Evolutionary conservation across 192 early-diverging fungal species (phyloP).

Genomic region (Backusella luteola): DNA sequence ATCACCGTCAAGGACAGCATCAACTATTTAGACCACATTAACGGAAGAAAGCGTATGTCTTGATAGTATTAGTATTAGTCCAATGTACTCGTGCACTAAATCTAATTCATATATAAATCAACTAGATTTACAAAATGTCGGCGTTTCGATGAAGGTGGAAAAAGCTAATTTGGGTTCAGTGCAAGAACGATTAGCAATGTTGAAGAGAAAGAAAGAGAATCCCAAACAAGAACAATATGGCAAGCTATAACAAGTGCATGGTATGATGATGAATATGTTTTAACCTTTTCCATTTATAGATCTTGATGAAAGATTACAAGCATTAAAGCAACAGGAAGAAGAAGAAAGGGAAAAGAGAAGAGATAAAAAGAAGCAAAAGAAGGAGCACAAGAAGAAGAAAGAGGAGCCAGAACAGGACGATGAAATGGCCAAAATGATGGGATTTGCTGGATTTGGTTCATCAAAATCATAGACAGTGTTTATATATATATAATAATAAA

Average conservation of each 20-base stretch:
- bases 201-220: conserved; percentile 70
- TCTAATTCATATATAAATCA: no score
- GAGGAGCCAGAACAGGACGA: conserved; percentile 44
- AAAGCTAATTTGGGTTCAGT: conserved; percentile 77
- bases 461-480: conserved; percentile 36
- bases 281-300: conserved; percentile 37
- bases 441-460: conserved; percentile 55
- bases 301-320: conserved; percentile 67
- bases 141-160: conserved; percentile 82
- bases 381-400: conserved; percentile 42
- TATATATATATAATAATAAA: no score
- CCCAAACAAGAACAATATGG: conserved; percentile 54
- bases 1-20: conserved; percentile 87
- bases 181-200: conserved; percentile 57
- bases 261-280: neutral
- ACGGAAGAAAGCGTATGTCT: conserved; percentile 74
- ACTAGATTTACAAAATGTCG: conserved; percentile 78
- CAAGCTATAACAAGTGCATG: conserved; percentile 19
- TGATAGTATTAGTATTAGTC: no score
- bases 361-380: conserved; percentile 57
- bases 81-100: no score
- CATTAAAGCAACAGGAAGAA: conserved; percentile 66
- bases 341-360: conserved; percentile 59
- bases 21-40: conserved; percentile 90
- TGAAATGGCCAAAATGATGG: conserved; percentile 79